Base-by-base conservation (phyloP, 2,329 filamentous ascomycete species). In the Spiromastix sp. region DNA sequence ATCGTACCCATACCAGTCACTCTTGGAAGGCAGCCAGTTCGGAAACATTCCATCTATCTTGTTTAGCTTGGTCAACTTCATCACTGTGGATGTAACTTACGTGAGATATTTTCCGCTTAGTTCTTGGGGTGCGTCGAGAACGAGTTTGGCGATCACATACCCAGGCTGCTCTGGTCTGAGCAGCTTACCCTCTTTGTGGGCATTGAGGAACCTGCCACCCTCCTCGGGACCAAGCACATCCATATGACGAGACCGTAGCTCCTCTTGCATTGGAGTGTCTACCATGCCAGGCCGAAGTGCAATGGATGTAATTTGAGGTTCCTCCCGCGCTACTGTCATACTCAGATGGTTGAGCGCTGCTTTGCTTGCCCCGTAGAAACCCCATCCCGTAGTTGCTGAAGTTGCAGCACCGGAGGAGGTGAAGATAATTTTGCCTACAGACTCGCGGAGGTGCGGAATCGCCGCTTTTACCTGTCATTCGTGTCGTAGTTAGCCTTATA, bases 201-300 rank as follows among this genome's bases (percentile, higher is more conserved):
- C 70, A 1, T 73, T 66, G 9, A 74, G 66, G 49, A 96, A 96
- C 48, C 72, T 77, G 12, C 64, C 58, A 16, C 66, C 66, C 46
- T 79, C 71, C 34, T 68, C 66, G 13, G 61, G 60, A 6, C 41
- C 41, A 18, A 45, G 35, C 6, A 39, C 36, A 44, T 74, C 71
- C 71, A 84, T 75, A 11, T 60, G 61, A 18, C 63, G 67, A 30
- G 86, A 78, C 33, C 91, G 70, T 38, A 98, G 73, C 38, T 81
- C 72, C n/a, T 70, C 70, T 56, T 94, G 87, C 87, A 95, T 95
- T 34, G 80, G 80, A 0, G 87, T 95, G 52, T 94, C 82, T 5
- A 93, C 81, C 30, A 83, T 76, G 2, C 87, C 87, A 0, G 87
- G 87, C 3, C 79, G 70, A 21, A 95, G 65, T 0, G 83, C 70